Evolutionary conservation across 129 eudicot species (phyloP).

Genomic region (Centella asiatica): DNA sequence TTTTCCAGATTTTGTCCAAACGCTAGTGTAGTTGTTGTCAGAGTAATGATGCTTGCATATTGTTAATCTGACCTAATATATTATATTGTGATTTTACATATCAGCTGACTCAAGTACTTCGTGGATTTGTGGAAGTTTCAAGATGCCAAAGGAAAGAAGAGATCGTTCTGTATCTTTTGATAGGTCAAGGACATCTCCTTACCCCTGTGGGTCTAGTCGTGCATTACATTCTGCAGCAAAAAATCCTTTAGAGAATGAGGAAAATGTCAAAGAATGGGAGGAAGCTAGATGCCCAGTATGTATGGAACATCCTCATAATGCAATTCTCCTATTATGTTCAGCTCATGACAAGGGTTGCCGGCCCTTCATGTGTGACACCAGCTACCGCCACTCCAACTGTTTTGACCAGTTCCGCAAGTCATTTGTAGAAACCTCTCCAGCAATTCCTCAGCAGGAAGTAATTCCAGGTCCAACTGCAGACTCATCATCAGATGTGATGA

Average conservation of each 20-base stretch:
- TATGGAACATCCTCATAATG: conserved; percentile 98
- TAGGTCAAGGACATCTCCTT: conserved; percentile 63
- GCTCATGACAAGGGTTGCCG: conserved; percentile 90
- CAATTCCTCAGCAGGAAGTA: conserved; percentile 22
- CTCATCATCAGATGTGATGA: conserved; percentile 4
- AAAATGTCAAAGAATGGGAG: conserved; percentile 72
- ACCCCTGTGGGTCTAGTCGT: conserved; percentile 45
- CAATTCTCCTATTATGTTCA: conserved; percentile 64
- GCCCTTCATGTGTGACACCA: conserved; percentile 97
- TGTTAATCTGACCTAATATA: too few species aligned
- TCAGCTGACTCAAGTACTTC: too few species aligned
- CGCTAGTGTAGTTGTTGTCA: too few species aligned
- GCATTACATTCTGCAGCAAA: conserved; percentile 28
- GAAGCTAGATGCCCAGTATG: conserved; percentile 90
- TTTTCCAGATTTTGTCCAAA: too few species aligned
- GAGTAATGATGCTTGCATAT: too few species aligned
- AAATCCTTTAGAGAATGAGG: conserved; percentile 45
- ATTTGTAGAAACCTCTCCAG: conserved; percentile 40
- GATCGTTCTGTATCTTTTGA: conserved; percentile 66
- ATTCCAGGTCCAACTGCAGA: conserved; percentile 3
- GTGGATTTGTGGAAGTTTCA: conserved; percentile 11
- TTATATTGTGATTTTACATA: too few species aligned
- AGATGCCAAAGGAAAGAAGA: conserved; percentile 86
- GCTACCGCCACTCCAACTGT: conserved; percentile 94
- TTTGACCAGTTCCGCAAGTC: conserved; percentile 85